Base-by-base conservation (phyloP, 2,329 filamentous ascomycete species). In the Plectosphaerella plurivora region DNA sequence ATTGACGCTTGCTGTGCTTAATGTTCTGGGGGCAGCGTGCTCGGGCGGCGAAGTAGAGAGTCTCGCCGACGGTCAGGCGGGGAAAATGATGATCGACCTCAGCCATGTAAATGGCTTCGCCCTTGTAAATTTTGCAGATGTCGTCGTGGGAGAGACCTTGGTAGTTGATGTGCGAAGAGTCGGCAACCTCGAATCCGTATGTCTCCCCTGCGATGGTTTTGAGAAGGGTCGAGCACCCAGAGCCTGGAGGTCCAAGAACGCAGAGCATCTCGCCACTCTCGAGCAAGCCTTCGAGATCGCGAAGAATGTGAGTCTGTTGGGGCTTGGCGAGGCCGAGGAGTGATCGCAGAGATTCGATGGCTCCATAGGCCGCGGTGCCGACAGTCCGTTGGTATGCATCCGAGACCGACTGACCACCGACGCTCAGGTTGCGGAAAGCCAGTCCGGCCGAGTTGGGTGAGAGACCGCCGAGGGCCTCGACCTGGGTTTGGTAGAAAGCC, bases 201-300 rank as follows among this genome's bases (percentile, higher is more conserved):
- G 48, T 50, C 12, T 50, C 48, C 5, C 48, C 48, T 7, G 48
- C 48, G 14, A 50, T 50, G 18, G 48, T 45, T 8, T 87, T 87
- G 50, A 89, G 70, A 57, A 88, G 83, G 1, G 86, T 88, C 10
- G 84, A 83, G 59, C 86, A 89, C n/a, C 81, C 81, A 1, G 65
- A 61, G 2, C 71, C 71, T 4, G 81, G 79, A 45, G 78, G 78
- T 12, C 80, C 79, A 2, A 83, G 72, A 11, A 82, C 79, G n/a
- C 79, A 73, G 28, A 82, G 66, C 74, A 82, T 77, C 67, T 83
- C 79, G 14, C 79, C 79, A 24, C 65, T 70, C 55, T 77, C 66
- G 2, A 82, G 72, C 1, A 81, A 50, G n/a, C 78, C 78, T 50
- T 81, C 76, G 22, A 78, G 68, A 51, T 74, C 67, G 48, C 68